Percentiles rank a stretch among this genome's conserved stretches.
phyloP scores from a whole-genome alignment of 1,284 basidiomycete genomes.

The Tilletiopsis washingtonensis region DNA sequence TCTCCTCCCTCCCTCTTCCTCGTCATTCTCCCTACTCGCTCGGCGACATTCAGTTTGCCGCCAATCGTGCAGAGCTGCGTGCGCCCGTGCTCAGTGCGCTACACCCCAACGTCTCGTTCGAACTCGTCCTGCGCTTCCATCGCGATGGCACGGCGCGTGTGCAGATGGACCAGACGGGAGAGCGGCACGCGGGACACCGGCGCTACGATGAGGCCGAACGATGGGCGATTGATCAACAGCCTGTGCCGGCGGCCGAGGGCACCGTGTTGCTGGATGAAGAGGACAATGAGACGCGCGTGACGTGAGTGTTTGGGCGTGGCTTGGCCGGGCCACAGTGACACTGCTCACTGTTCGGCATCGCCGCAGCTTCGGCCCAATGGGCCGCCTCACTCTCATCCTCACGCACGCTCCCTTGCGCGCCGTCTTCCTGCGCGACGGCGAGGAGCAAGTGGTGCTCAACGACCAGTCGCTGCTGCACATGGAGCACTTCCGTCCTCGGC shows the following conservation, averaged over 20 bases:
- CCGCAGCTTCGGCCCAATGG: slow-evolving; percentile 20
- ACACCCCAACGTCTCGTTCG: slow-evolving; percentile 35
- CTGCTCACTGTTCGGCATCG: background rate
- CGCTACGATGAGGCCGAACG: slow-evolving; percentile 36
- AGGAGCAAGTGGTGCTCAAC: slow-evolving; percentile 78
- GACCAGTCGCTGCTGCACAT: slow-evolving; percentile 84
- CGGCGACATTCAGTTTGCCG: background rate
- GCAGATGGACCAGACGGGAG: slow-evolving; percentile 32
- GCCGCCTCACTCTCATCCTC: slow-evolving; percentile 18
- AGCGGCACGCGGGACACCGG: slow-evolving; percentile 30
- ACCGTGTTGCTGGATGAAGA: background rate
- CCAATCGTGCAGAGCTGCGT: slow-evolving; percentile 12
- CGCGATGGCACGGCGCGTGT: slow-evolving; percentile 40
- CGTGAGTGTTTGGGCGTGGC: background rate
- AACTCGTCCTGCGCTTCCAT: slow-evolving; percentile 31
- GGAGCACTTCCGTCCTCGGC: slow-evolving; percentile 70
- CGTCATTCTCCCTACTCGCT: slow-evolving; percentile 39
- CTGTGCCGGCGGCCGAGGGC: background rate
- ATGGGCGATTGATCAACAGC: slow-evolving; percentile 34
- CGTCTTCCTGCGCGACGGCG: slow-evolving; percentile 59
- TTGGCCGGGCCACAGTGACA: background rate
- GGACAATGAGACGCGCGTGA: background rate
- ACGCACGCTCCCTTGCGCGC: slow-evolving; percentile 33
- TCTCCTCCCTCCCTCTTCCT: slow-evolving; percentile 33
- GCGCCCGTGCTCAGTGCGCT: slow-evolving; percentile 29